phyloP scores from a whole-genome alignment of 306 rosid species.

The Cucurbita ficifolia region DNA sequence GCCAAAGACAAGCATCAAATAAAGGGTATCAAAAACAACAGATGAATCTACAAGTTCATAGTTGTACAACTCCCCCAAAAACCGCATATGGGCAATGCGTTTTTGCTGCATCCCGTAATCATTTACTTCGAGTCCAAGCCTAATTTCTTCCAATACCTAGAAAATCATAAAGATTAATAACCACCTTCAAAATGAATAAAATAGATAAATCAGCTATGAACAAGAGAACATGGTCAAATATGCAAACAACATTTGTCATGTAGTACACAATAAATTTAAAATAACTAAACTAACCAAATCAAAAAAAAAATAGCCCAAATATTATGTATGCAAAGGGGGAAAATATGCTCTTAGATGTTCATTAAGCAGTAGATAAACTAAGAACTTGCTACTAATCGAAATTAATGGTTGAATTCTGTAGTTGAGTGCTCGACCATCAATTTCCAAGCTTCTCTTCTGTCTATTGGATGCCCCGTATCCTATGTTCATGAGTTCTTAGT shows the following conservation, averaged over 20 bases:
- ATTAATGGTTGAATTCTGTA: neutral
- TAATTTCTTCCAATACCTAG: constrained; percentile 97
- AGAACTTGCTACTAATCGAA: neutral
- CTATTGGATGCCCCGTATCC: neutral
- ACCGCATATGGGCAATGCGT: constrained; percentile 89
- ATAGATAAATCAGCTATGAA: neutral
- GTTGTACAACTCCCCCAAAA: constrained; percentile 92
- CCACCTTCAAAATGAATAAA: neutral
- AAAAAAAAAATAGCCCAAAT: neutral
- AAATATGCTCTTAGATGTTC: neutral
- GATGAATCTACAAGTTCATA: constrained; percentile 96
- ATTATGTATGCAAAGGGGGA: neutral
- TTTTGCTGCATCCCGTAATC: constrained; percentile 97
- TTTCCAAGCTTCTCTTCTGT: neutral
- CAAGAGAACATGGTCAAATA: neutral
- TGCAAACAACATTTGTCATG: neutral
- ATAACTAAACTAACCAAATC: neutral
- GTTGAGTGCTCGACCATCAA: neutral
- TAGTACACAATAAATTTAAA: neutral
- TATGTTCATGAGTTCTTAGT: neutral
- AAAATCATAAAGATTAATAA: constrained; percentile 1
- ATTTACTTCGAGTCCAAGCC: constrained; percentile 83
- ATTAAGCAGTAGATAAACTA: neutral
- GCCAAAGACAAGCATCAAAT: constrained; percentile 68
- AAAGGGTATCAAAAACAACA: constrained; percentile 86